Percentiles rank a stretch among this genome's conserved stretches.
Evolutionary conservation across 139 green algal species (phyloP).

Genomic region (Chlorella sp.): DNA sequence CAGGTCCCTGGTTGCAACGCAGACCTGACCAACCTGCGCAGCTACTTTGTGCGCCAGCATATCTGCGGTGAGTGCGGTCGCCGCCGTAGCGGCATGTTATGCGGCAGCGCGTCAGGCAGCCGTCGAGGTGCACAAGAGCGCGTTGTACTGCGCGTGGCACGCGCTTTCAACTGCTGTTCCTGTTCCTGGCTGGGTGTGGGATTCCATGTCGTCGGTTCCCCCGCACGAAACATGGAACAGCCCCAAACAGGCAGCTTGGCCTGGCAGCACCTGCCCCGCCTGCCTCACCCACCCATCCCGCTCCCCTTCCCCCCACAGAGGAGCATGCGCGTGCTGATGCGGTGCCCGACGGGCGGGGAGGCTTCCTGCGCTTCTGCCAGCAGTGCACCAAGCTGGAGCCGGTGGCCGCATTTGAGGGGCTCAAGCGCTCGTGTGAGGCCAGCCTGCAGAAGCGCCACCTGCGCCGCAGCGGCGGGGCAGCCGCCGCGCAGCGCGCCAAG

Average conservation of each 20-base stretch:
- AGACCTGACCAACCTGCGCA: constrained; percentile 11
- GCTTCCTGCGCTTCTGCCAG: constrained; percentile 23
- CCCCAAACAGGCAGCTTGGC: not conserved
- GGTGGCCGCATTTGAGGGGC: not conserved
- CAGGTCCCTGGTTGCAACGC: constrained; percentile 21
- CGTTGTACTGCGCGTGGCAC: too few relatives aligned
- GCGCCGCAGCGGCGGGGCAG: not conserved
- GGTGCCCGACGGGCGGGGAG: not conserved
- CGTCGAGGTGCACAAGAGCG: too few relatives aligned
- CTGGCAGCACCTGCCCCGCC: not conserved
- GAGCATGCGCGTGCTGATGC: constrained; percentile 17
- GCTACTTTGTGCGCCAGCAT: constrained; percentile 25
- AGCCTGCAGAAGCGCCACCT: constrained; percentile 27
- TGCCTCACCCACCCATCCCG: not conserved
- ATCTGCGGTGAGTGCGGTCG: constrained; percentile 16
- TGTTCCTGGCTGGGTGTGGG: too few relatives aligned
- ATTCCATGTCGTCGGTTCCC: too few relatives aligned
- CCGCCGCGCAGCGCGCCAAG: not conserved
- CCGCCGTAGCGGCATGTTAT: too few relatives aligned
- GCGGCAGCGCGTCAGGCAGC: too few relatives aligned
- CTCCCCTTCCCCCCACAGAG: not conserved
- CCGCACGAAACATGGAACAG: too few relatives aligned
- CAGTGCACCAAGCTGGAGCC: constrained; percentile 37
- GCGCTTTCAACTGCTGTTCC: too few relatives aligned
- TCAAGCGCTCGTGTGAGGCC: constrained; percentile 5